Evolutionary conservation across 2,329 filamentous ascomycete genomes (phyloP), one percentile per base, ranked within the genome.

Genomic region (Cordyceps fumosorosea): DNA sequence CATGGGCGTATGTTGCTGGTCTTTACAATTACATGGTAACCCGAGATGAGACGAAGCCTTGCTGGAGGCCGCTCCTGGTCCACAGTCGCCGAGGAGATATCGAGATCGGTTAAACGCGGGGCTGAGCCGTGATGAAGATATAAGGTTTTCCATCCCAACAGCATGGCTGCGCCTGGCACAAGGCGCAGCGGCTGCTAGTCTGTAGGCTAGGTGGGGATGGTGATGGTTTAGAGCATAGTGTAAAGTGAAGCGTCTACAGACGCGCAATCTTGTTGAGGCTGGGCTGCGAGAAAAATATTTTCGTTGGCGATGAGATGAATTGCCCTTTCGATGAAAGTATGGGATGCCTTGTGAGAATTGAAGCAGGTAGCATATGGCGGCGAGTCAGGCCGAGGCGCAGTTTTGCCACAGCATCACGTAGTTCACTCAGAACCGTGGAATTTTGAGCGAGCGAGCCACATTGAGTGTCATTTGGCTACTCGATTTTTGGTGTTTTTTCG

Each of bases 141-240:
- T 47, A 54, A 20, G n/a, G 18, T 37, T 59, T 26, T 26, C 26
- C 18, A n/a, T n/a, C 32, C 29, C 16, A 42, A 20, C 48, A 53
- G 24, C 18, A 32, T 34, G 34, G 57, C 18, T 40, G 14, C 40
- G 16, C 24, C n/a, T 59, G 12, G 22, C 8, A 24, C 50, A n/a
- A 47, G 57, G 48, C 57, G 57, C 57, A 60, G 57, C 20, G 44
- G 20, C n/a, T 24, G 40, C 14, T 45, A 54, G 57, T 54, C 40
- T 47, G 12, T 32, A n/a, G 18, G 29, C 56, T 37, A 50, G 29
- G 57, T 52, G 47, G 48, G 45, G 47, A 50, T 42, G 32, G 32
- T 26, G 47, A 44, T 29, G 14, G 34, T 18, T 52, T 24, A 5
- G 34, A 12, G 26, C 7, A n/a, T 56, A 44, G 47, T 50, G 2